Percentiles rank a stretch among this genome's conserved stretches.
phyloP scores from a whole-genome alignment of 352 stramenopile species.

The Plasmopara viticola region DNA sequence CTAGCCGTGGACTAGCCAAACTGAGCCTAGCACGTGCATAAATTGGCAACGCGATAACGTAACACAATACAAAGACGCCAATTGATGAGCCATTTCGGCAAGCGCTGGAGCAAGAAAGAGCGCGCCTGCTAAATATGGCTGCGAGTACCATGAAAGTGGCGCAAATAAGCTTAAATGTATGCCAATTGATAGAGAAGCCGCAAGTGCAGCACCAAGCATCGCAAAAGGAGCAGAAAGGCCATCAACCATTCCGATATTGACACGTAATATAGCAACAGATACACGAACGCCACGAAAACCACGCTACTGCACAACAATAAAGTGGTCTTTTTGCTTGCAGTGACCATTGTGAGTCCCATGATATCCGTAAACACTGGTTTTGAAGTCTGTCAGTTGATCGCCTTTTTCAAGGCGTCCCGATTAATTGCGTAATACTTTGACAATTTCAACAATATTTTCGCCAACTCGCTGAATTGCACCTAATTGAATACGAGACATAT shows the following conservation, averaged over 20 bases:
- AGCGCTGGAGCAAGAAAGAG: constrained; percentile 42
- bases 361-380: constrained; percentile 76
- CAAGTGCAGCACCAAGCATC: constrained; percentile 32
- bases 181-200: constrained; percentile 30
- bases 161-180: constrained; percentile 56
- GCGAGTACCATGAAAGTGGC: constrained; percentile 62
- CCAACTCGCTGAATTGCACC: constrained; percentile 61
- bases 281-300: constrained; percentile 35
- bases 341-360: constrained; percentile 54
- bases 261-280: constrained; percentile 41
- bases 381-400: constrained; percentile 44
- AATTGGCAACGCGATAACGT: no score
- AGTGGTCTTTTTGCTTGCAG: constrained; percentile 37
- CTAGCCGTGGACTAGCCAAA: no score
- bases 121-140: constrained; percentile 38
- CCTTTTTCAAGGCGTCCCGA: constrained; percentile 41
- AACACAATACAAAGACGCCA: no score
- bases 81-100: constrained; percentile 53
- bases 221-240: constrained; percentile 33
- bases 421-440: constrained; percentile 39
- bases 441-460: constrained; percentile 59
- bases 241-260: constrained; percentile 29
- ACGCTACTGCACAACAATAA: constrained; percentile 37
- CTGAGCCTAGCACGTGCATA: no score
- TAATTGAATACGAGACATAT: constrained; percentile 61